Percentiles rank a stretch among this genome's conserved stretches.
Conservation (phyloP, 495 filamentous ascomycete species). For the Echria macrotheca region DNA sequence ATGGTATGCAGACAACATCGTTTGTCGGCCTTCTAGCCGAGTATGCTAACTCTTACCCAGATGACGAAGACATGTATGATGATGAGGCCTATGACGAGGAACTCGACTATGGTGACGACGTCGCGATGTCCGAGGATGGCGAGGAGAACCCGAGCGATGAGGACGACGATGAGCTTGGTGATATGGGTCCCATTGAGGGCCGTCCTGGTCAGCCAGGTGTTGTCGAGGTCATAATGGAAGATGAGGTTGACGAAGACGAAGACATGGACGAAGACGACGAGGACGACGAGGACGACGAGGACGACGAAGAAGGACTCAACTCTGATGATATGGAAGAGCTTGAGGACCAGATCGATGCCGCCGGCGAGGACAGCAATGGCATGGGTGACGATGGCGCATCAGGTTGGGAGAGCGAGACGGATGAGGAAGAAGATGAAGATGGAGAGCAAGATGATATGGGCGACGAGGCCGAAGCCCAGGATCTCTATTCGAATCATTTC, state of each 20-base stretch:
- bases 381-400: conserved; percentile 48
- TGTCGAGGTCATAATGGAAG: conserved; percentile 80
- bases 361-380: conserved; percentile 50
- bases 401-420: conserved; percentile 54
- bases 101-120: conserved; percentile 87
- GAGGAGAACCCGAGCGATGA: conserved; percentile 92
- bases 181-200: conserved; percentile 82
- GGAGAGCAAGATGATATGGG: conserved; percentile 51
- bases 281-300: conserved; percentile 54
- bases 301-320: conserved; percentile 53
- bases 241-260: conserved; percentile 63
- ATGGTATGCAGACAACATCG: conserved; percentile 45
- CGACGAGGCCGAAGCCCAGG: conserved; percentile 42
- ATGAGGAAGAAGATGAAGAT: conserved; percentile 49
- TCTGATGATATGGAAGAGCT: conserved; percentile 48
- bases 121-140: conserved; percentile 68
- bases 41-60: no score
- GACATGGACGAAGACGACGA: conserved; percentile 66
- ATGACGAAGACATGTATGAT: conserved; percentile 79
- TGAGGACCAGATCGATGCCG: conserved; percentile 50
- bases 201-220: conserved; percentile 70
- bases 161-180: conserved; percentile 70
- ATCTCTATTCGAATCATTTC: no score
- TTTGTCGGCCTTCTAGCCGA: no score
- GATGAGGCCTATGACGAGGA: conserved; percentile 72